Percentiles rank a stretch among this genome's conserved stretches.
Conservation (phyloP, 1,284 basidiomycete species). For the Tilletiaria anomala region DNA sequence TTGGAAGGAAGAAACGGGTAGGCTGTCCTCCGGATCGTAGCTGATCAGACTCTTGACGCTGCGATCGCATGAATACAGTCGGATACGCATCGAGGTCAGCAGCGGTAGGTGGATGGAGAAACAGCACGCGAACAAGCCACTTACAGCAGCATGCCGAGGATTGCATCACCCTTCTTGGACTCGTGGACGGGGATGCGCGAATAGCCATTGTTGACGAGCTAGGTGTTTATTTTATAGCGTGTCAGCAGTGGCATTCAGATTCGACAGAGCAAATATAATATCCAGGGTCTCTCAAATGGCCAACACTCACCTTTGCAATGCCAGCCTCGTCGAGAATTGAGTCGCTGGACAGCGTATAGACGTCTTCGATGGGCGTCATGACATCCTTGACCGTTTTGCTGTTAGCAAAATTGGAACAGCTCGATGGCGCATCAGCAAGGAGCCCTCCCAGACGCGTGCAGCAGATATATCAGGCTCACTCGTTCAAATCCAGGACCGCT, state of each 20-base stretch:
- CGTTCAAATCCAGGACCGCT: conserved; percentile 38
- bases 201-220: conserved; percentile 54
- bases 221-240: no score
- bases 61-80: no score
- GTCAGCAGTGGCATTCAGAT: no score
- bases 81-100: background rate
- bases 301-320: conserved; percentile 56
- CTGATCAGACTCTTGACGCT: conserved; percentile 57
- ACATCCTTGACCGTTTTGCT: conserved; percentile 62
- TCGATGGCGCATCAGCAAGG: background rate
- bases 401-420: conserved; percentile 4
- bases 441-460: background rate
- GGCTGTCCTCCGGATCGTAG: conserved; percentile 70
- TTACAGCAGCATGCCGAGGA: conserved; percentile 76
- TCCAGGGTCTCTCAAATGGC: no score
- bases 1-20: conserved; percentile 52
- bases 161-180: conserved; percentile 57
- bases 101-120: conserved; percentile 1
- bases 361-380: conserved; percentile 49
- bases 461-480: no score
- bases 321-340: conserved; percentile 63
- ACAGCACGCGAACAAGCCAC: no score
- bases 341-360: conserved; percentile 60
- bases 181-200: conserved; percentile 85
- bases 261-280: no score